A percentile compares a stretch with the other conserved stretches of the same genome.
phyloP scores from a whole-genome alignment of 163 green algal genomes.

The Scenedesmus sp. region DNA sequence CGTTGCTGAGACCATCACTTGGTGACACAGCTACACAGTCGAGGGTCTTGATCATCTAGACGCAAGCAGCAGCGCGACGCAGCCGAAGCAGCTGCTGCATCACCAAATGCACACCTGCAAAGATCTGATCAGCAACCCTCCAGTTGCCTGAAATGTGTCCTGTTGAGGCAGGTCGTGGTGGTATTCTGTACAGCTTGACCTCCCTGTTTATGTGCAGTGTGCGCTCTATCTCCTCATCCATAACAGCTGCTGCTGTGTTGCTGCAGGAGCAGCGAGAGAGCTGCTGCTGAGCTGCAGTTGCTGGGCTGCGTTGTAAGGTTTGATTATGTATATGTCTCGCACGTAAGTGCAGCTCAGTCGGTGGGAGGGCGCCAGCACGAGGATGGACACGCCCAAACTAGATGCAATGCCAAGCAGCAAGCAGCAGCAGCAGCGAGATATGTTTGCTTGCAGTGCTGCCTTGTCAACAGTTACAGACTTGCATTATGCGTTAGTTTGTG shows the following conservation, averaged over 20 bases:
- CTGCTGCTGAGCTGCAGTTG: not conserved
- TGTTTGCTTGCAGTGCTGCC: not conserved
- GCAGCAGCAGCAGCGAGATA: not conserved
- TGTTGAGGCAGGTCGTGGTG: slow-evolving; percentile 7
- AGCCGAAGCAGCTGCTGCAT: not conserved
- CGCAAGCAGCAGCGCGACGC: not conserved
- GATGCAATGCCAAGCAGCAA: not conserved
- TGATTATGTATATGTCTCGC: not conserved
- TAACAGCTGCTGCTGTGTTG: not conserved
- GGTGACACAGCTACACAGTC: not conserved
- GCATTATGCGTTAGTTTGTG: too few relatives aligned
- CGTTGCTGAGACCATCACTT: not conserved
- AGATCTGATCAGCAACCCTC: slow-evolving; percentile 43
- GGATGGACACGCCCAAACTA: not conserved
- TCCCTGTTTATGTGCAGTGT: slow-evolving; percentile 31
- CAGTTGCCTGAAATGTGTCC: slow-evolving; percentile 40
- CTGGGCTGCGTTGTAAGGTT: not conserved
- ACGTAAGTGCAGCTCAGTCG: not conserved
- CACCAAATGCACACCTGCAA: not conserved
- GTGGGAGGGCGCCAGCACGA: not conserved
- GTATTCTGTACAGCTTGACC: slow-evolving; percentile 42
- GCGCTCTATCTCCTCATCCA: slow-evolving; percentile 36
- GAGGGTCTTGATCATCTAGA: not conserved
- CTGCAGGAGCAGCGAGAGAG: not conserved
- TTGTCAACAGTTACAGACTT: not conserved